Percentiles rank a stretch among this genome's conserved stretches.
phyloP scores from a whole-genome alignment of 495 filamentous ascomycete species.

The Podospora bellae-mahoneyi region DNA sequence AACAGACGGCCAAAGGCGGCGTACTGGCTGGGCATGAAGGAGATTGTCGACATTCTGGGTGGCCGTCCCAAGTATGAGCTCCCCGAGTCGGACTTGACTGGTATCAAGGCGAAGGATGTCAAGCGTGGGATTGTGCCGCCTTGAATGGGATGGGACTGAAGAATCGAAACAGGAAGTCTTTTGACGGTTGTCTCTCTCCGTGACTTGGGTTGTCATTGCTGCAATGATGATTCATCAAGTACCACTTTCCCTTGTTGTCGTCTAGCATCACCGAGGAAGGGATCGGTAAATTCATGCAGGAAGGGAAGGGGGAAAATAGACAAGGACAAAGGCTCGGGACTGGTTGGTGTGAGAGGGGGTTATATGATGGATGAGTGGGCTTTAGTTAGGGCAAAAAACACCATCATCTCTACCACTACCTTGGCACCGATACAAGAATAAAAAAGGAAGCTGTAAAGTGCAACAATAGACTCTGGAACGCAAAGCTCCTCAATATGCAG shows the following conservation, averaged over 20 bases:
- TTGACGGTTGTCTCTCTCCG: not conserved
- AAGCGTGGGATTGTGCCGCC: constrained; percentile 45
- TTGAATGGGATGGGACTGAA: constrained; percentile 1
- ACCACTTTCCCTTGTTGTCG: not conserved
- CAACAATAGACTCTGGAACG: not conserved
- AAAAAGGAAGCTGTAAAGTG: not conserved
- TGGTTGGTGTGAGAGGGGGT: not conserved
- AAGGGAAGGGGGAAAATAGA: not conserved
- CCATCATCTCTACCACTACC: not conserved
- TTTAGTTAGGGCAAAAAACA: not conserved
- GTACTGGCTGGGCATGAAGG: constrained; percentile 80
- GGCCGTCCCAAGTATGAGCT: constrained; percentile 57
- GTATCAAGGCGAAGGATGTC: constrained; percentile 51
- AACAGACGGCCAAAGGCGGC: constrained; percentile 79
- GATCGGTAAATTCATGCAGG: not conserved
- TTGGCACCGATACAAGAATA: not conserved
- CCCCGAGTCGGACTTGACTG: constrained; percentile 44
- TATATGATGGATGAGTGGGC: not conserved
- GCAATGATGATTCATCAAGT: not conserved
- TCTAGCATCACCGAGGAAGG: not conserved
- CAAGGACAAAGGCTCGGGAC: not conserved
- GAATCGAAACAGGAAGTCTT: not conserved
- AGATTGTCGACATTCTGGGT: constrained; percentile 78
- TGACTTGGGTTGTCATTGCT: not conserved
- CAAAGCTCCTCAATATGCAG: too few relatives aligned